Evolutionary conservation across 2,329 filamentous ascomycete genomes (phyloP).

Genomic region (Leptosphaerulina australis): DNA sequence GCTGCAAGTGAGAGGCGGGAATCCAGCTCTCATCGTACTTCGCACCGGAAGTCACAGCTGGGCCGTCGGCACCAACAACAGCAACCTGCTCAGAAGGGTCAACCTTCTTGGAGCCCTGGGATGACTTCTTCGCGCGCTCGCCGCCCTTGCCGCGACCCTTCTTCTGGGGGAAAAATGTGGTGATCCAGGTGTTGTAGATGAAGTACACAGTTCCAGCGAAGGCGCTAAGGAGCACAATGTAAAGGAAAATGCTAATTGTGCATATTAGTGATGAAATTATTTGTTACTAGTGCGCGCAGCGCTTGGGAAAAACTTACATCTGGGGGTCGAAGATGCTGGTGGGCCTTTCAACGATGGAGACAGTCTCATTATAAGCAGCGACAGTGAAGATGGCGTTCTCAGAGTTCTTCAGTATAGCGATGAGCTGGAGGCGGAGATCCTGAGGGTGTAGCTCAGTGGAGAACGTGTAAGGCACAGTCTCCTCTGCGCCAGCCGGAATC

Average conservation of each 20-base stretch:
- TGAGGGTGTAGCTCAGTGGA: slow-evolving; percentile 90
- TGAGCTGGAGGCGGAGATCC: slow-evolving; percentile 78
- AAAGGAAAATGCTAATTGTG: slow-evolving; percentile 83
- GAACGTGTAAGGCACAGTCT: slow-evolving; percentile 82
- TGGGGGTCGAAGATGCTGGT: slow-evolving; percentile 93
- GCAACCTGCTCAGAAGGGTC: slow-evolving; percentile 64
- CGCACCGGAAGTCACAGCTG: slow-evolving; percentile 70
- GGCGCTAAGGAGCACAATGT: slow-evolving; percentile 80
- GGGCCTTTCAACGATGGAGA: slow-evolving; percentile 86
- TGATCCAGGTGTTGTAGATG: slow-evolving; percentile 98
- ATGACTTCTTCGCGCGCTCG: slow-evolving; percentile 68
- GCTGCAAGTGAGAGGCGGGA: slow-evolving; percentile 84
- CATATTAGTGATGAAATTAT: slow-evolving; percentile 28
- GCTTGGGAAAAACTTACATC: slow-evolving; percentile 68
- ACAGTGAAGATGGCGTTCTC: slow-evolving; percentile 76
- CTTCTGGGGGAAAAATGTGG: slow-evolving; percentile 90
- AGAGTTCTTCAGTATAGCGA: slow-evolving; percentile 72
- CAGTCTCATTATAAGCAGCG: slow-evolving; percentile 78
- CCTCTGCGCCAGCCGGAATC: slow-evolving; percentile 76
- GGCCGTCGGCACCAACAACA: slow-evolving; percentile 72
- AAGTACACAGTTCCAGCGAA: slow-evolving; percentile 88
- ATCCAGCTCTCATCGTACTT: slow-evolving; percentile 97
- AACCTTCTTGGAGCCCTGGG: slow-evolving; percentile 70
- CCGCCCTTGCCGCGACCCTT: slow-evolving; percentile 63
- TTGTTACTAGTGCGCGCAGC: not conserved